Evolutionary conservation across 768 basidiomycete genomes (phyloP).

Genomic region (Mycena leptocephala): DNA sequence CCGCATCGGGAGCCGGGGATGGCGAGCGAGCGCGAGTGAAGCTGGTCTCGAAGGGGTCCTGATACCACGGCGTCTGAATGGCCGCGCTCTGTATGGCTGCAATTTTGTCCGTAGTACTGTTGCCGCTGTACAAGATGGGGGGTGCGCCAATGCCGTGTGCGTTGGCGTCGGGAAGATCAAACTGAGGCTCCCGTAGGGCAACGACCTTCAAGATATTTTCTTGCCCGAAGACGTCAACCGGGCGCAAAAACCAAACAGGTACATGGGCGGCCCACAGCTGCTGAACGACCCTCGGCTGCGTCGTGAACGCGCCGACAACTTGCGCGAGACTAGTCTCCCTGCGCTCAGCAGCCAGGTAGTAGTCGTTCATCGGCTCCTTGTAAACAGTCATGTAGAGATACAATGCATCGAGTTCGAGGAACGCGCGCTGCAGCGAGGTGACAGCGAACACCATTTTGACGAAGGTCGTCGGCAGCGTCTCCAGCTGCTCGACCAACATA

Average conservation of each 20-base stretch:
- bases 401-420: conserved; percentile 3
- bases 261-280: background rate
- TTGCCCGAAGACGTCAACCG: background rate
- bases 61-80: background rate
- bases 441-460: background rate
- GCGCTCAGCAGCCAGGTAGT: background rate
- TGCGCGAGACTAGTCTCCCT: background rate
- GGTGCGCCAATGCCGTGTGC: background rate
- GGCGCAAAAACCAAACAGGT: background rate
- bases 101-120: background rate
- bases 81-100: background rate
- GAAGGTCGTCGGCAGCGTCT: background rate
- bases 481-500: background rate
- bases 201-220: background rate
- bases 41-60: background rate
- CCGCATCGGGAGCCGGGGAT: background rate
- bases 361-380: background rate
- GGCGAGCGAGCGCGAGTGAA: background rate
- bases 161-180: no score
- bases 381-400: background rate
- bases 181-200: background rate
- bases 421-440: background rate
- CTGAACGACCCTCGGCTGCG: background rate
- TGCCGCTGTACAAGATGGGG: background rate
- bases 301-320: background rate